Percentiles rank a stretch among this genome's conserved stretches.
These are phyloP conservation scores for Lipomyces yamadae DNA, from an alignment of 805 yeast species.

Conservation along the genomic window DNA sequence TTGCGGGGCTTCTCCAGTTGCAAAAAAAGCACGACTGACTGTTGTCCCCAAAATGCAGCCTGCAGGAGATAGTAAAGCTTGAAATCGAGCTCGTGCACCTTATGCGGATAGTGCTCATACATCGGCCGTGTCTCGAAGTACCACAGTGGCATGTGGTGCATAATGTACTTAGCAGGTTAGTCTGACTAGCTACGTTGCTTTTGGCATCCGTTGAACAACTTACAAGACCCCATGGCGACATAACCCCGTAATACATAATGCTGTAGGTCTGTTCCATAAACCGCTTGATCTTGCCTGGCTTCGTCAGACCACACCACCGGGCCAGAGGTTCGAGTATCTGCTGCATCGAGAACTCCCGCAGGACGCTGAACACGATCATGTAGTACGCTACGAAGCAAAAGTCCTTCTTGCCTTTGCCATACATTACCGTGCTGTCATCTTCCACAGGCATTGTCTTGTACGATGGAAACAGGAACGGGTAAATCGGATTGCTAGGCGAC, in stretches of 20 bases:
- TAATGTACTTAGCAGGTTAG: constrained; percentile 58
- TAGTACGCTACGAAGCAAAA: constrained; percentile 76
- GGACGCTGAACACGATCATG: constrained; percentile 85
- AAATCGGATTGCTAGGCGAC: constrained; percentile 17
- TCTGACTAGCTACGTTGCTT: neutral
- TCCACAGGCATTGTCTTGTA: constrained; percentile 46
- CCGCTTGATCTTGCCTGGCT: constrained; percentile 66
- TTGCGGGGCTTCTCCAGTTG: constrained; percentile 95
- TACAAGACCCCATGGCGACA: constrained; percentile 80
- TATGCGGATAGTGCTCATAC: constrained; percentile 83
- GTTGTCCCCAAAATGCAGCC: constrained; percentile 98
- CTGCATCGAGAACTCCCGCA: constrained; percentile 91
- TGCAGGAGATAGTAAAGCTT: constrained; percentile 86
- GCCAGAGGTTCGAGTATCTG: constrained; percentile 77
- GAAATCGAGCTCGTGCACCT: constrained; percentile 66
- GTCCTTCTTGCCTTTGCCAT: constrained; percentile 89
- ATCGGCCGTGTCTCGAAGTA: constrained; percentile 82
- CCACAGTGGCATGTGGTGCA: constrained; percentile 87
- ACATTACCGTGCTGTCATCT: constrained; percentile 44
- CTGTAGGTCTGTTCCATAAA: constrained; percentile 94
- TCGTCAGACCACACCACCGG: constrained; percentile 53
- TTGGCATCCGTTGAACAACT: neutral
- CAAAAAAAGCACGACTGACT: constrained; percentile 76
- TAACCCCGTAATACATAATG: constrained; percentile 73
- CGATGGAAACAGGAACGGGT: constrained; percentile 35